phyloP scores from a whole-genome alignment of 805 yeast genomes.

The Kuraishia cidri region DNA sequence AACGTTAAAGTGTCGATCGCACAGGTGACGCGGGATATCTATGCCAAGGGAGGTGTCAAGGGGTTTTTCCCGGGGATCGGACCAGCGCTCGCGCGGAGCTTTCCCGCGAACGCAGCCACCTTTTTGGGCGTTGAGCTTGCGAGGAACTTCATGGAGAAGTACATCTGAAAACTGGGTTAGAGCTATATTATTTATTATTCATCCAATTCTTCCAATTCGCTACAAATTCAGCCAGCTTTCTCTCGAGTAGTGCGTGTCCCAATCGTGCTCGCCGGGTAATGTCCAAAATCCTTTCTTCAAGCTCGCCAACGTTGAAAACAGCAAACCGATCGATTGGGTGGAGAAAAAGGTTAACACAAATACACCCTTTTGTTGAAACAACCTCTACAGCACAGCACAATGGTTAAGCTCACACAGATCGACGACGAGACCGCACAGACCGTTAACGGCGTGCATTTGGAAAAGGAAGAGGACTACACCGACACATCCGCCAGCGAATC shows the following conservation, averaged over 20 bases:
- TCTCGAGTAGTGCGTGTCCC: too few species aligned
- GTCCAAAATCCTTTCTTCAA: too few species aligned
- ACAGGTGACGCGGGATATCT: conserved; percentile 61
- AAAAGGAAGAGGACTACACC: conserved; percentile 25
- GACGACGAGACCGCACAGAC: conserved; percentile 37
- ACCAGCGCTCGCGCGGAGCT: conserved; percentile 87
- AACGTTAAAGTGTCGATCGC: conserved; percentile 43
- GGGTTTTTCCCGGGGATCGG: conserved; percentile 98
- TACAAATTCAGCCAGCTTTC: too few species aligned
- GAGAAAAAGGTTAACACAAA: too few species aligned
- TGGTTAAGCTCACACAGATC: conserved; percentile 74
- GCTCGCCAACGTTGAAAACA: too few species aligned
- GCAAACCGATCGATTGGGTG: too few species aligned
- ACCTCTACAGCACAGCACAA: too few species aligned
- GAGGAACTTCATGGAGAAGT: conserved; percentile 9
- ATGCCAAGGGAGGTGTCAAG: conserved; percentile 69
- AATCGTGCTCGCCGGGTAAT: too few species aligned
- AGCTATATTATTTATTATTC: too few species aligned
- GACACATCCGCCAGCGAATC: conserved; percentile 23
- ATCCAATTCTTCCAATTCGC: too few species aligned
- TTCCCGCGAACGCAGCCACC: conserved; percentile 99
- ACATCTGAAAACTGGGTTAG: too few species aligned
- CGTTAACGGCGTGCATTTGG: conserved; percentile 20
- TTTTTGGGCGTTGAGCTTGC: conserved; percentile 92
- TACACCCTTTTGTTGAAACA: too few species aligned